phyloP scores from a whole-genome alignment of 225 moss, liverwort and hornwort species.

The Physcomitrium patens region DNA sequence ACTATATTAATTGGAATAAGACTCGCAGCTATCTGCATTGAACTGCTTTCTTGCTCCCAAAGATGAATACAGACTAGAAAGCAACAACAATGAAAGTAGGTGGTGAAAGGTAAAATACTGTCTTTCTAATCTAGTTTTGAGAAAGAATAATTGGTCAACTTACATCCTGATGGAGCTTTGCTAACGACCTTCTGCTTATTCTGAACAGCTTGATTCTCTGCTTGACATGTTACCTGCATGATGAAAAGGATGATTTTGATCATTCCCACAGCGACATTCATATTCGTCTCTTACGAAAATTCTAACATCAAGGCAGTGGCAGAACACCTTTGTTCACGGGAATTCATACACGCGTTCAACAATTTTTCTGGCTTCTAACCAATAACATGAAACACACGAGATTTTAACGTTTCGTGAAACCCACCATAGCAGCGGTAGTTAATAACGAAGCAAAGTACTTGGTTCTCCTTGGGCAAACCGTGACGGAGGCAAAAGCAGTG shows the following conservation, averaged over 20 bases:
- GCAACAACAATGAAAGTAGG: neutral
- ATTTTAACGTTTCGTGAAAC: neutral
- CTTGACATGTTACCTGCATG: constrained; percentile 32
- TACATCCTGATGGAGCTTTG: constrained; percentile 26
- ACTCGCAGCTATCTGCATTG: neutral
- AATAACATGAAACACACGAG: neutral
- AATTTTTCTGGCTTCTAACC: neutral
- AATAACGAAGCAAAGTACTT: constrained; percentile 47
- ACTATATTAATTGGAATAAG: neutral
- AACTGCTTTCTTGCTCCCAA: constrained; percentile 18
- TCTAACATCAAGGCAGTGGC: neutral
- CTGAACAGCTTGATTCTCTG: constrained; percentile 34
- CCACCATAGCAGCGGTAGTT: constrained; percentile 50
- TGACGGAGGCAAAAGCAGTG: neutral
- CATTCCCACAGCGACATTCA: constrained; percentile 9
- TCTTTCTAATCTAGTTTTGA: neutral
- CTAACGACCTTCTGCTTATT: constrained; percentile 22
- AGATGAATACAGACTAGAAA: neutral
- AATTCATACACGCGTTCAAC: constrained; percentile 1
- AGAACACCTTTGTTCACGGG: neutral
- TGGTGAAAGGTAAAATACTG: neutral
- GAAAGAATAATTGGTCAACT: neutral
- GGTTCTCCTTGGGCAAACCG: constrained; percentile 30
- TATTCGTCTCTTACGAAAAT: neutral
- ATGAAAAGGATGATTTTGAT: neutral